phyloP scores from a whole-genome alignment of 2,329 filamentous ascomycete species.

The Pseudocercospora pini-densiflorae region DNA sequence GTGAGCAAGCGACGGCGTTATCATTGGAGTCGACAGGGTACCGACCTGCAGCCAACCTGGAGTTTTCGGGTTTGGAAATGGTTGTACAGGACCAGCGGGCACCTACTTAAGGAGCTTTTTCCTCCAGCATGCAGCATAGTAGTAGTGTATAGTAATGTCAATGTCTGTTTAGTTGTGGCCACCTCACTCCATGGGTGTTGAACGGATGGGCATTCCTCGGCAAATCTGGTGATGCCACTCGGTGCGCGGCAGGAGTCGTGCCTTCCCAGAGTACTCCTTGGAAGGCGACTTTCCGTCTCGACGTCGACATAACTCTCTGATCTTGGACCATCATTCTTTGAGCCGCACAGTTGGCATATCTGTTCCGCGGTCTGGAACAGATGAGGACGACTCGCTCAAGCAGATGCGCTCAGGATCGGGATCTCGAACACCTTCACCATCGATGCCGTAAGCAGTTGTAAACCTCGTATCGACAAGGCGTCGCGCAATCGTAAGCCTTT shows the following conservation, averaged over 20 bases:
- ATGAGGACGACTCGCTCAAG: no score
- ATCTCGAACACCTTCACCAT: no score
- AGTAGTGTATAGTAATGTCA: constrained; percentile 2
- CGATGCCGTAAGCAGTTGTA: no score
- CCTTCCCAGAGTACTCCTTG: background rate
- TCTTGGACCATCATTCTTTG: background rate
- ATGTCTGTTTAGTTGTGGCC: background rate
- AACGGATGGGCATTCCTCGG: background rate
- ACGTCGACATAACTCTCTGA: background rate
- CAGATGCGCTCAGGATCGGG: background rate
- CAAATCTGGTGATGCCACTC: no score
- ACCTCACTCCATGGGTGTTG: background rate
- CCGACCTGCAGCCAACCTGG: background rate
- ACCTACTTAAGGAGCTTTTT: background rate
- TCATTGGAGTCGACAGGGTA: background rate
- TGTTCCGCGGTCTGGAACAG: background rate
- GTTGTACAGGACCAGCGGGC: background rate
- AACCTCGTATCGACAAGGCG: no score
- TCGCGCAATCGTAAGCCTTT: no score
- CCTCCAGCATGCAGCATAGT: background rate
- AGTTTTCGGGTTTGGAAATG: background rate
- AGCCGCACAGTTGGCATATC: background rate
- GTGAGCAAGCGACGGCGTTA: background rate
- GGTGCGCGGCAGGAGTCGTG: background rate
- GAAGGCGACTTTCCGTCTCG: background rate